Percentiles rank a stretch among this genome's conserved stretches.
Evolutionary conservation across 2,329 filamentous ascomycete species (phyloP).

Genomic region (Chaetomium globosum): DNA sequence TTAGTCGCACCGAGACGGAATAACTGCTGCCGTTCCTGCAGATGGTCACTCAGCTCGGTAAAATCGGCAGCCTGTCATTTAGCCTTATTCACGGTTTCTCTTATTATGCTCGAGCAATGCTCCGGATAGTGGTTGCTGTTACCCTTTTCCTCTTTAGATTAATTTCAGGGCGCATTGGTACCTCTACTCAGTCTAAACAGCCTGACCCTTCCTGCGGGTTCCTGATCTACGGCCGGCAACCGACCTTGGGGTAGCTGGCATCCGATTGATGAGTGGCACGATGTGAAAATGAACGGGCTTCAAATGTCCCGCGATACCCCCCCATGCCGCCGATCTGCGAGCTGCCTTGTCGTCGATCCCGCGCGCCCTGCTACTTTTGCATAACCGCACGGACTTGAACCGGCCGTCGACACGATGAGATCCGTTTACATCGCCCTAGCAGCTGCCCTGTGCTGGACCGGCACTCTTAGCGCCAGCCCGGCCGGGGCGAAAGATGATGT

Average conservation of each 20-base stretch:
- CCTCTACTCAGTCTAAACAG: not conserved
- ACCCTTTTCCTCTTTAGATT: constrained; percentile 27
- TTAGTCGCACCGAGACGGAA: constrained; percentile 24
- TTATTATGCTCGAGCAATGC: constrained; percentile 29
- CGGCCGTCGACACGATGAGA: constrained; percentile 29
- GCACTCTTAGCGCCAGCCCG: constrained; percentile 19
- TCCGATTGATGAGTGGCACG: constrained; percentile 6
- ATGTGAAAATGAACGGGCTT: constrained; percentile 17
- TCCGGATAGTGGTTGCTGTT: constrained; percentile 34
- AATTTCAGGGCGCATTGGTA: constrained; percentile 20
- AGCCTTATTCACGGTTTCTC: constrained; percentile 32
- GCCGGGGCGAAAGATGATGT: not conserved
- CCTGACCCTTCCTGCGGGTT: constrained; percentile 23
- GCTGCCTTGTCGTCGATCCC: constrained; percentile 21
- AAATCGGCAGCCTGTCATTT: constrained; percentile 37
- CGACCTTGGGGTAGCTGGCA: constrained; percentile 5
- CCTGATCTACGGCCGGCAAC: constrained; percentile 32
- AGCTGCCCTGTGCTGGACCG: constrained; percentile 32
- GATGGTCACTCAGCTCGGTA: constrained; percentile 31
- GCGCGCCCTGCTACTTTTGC: not conserved
- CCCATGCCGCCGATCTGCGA: constrained; percentile 9
- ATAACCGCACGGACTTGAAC: constrained; percentile 21
- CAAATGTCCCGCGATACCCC: constrained; percentile 22
- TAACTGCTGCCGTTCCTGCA: constrained; percentile 32
- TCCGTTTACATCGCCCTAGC: constrained; percentile 29